A percentile compares a stretch with the other conserved stretches of the same genome.
Evolutionary conservation across 192 early-diverging fungal species (phyloP).

Genomic region (Globomyces pollinis-pini): DNA sequence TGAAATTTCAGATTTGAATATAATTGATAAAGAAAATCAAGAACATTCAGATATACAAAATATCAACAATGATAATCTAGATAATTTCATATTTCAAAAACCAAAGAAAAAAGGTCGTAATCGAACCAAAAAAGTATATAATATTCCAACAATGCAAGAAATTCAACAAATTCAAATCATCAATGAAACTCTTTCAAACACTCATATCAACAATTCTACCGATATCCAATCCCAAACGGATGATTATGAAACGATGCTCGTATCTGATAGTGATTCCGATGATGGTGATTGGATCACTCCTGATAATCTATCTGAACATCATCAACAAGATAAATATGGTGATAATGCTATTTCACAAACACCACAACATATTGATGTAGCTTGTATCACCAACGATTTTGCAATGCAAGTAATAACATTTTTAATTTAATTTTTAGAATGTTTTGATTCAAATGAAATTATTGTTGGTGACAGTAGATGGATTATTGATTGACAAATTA

Average conservation of each 20-base stretch:
- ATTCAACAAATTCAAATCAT: too few relatives aligned
- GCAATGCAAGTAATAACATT: conserved; percentile 92
- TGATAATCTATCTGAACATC: conserved; percentile 66
- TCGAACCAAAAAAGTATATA: too few relatives aligned
- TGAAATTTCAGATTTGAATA: too few relatives aligned
- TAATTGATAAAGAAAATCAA: too few relatives aligned
- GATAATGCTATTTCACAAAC: neutral
- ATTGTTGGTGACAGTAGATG: conserved; percentile 75
- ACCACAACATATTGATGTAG: conserved; percentile 53
- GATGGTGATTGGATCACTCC: conserved; percentile 92
- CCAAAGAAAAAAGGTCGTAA: too few relatives aligned
- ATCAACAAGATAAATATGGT: conserved; percentile 41
- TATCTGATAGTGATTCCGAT: neutral
- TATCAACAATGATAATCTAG: too few relatives aligned
- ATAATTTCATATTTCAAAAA: too few relatives aligned
- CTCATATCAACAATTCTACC: neutral
- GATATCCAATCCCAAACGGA: conserved; percentile 6
- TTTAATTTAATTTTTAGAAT: conserved; percentile 49
- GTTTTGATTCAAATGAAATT: conserved; percentile 90
- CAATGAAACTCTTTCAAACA: too few relatives aligned
- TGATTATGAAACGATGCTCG: conserved; percentile 7
- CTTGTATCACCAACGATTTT: conserved; percentile 86
- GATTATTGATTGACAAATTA: conserved; percentile 63
- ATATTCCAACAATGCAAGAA: too few relatives aligned
- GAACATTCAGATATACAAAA: too few relatives aligned